Base-by-base conservation (phyloP, 345 rosid species). In the Melastoma malabathricum region DNA sequence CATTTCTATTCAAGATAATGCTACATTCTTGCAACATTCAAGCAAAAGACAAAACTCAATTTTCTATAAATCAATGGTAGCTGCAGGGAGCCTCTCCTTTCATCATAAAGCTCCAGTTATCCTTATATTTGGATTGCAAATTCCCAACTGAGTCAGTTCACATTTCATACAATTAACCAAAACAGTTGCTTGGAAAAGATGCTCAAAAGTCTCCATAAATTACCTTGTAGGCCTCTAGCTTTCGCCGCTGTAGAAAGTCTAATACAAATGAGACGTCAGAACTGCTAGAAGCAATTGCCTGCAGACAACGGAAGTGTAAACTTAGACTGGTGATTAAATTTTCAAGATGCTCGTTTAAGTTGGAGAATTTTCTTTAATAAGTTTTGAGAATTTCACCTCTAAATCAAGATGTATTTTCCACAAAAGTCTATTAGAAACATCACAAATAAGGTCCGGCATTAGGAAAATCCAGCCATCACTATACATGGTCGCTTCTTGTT, bases 281-380 rank as follows among this genome's bases (percentile, higher is more conserved):
- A 79, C 81, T 81, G 72, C 97, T 85, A 43, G 96, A 80, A 57
- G 94, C 76, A 71, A 93, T 83, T 50, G 95, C 95, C 99, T 88
- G 75, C 70, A 70, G 58, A 49, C n/a, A 58, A 44, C 48, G 56
- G 52, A 58, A 67, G 41, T 64, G 57, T 43, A 23, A 18, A 47
- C 15, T 23, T 48, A 56, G 59, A 43, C 52, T 12, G 12, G 41
- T 34, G 12, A 34, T 5, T 34, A 12, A 3, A 34, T 34, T 34
- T 34, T 34, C 41, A 34, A 34, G 2, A 34, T 34, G 41, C 41
- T 34, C 12, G 41, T 6, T 34, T 34, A 34, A 34, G 41, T 8
- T 5, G 12, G 41, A 34, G 9, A 34, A 34, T 7, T 3, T n/a
- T 4, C 48, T 39, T 16, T 16, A 31, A 44, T n/a, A 50, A 5